Base-by-base conservation (phyloP, 805 yeast species). In the Wickerhamia fluorescens region DNA sequence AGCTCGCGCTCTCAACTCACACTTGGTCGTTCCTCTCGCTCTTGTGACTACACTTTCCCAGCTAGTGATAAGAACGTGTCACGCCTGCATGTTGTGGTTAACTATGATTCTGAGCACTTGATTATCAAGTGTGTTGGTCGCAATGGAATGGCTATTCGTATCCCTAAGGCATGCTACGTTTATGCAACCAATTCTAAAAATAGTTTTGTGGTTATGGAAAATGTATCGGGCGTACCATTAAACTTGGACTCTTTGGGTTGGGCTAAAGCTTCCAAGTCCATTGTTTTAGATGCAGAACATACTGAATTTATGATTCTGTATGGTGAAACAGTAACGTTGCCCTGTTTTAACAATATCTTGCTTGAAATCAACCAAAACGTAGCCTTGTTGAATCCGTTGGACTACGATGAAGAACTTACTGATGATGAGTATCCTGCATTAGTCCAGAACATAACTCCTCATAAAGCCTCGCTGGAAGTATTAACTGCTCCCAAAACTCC, bases 111-210 rank as follows among this genome's bases (percentile, higher is more conserved):
- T 1, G 49, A 51, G 7, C 58, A 69, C 19, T 51, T 85, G 25
- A 60, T 56, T 10, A 50, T 89, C 28, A 70, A 70, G 25, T 89
- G 96, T 53, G 52, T 75, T 31, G 96, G 97, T 3, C 71, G 76
- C 56, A 89, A 89, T 51, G 96, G 96, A 7, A 58, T 83, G 28
- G 67, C 71, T 7, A 70, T 87, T 12, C 63, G 71, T 4, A 69
- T 85, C 23, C 92, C 95, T 1, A 55, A 51, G 30, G 44, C 56
- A 11, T 63, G 68, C 30, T 42, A 44, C 10, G 61, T 63, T 11
- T 43, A 36, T 29, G 45, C 47, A 4, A 42, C 51, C 10, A 44
- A 42, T 22, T 32, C 41, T 3, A 30, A 41, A 7, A 33, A 38
- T 8, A 41, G 48, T 20, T 57, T 41, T 30, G 18, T 41, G 22